Evolutionary conservation across 345 rosid species (phyloP).

Genomic region (Cardamine resedifolia): DNA sequence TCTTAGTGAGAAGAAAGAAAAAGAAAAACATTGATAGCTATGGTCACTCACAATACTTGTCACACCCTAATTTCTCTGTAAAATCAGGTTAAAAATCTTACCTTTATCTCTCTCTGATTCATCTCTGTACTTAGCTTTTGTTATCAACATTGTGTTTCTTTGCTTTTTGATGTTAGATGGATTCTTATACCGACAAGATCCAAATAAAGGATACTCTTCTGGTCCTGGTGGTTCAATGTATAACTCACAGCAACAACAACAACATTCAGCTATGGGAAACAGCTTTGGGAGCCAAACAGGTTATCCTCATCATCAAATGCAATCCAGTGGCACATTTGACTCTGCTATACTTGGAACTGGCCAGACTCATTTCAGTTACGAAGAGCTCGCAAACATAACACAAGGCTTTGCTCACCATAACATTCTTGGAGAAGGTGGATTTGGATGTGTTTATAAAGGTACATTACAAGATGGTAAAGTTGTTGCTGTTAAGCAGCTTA

Average conservation of each 20-base stretch:
- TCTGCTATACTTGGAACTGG: constrained; percentile 46
- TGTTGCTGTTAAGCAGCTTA: constrained; percentile 93
- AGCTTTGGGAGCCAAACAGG: constrained; percentile 53
- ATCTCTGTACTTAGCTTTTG: background rate
- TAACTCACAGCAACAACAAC: constrained; percentile 45
- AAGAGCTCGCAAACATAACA: constrained; percentile 78
- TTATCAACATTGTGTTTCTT: background rate
- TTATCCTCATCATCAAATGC: constrained; percentile 21
- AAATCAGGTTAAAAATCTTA: constrained; percentile 51
- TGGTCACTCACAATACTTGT: constrained; percentile 42
- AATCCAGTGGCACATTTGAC: constrained; percentile 46
- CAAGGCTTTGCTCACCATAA: constrained; percentile 66
- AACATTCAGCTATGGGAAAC: constrained; percentile 36
- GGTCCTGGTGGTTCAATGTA: constrained; percentile 40
- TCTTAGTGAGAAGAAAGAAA: constrained; percentile 44
- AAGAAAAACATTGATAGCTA: constrained; percentile 40
- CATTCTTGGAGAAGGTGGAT: constrained; percentile 92
- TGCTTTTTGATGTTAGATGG: constrained; percentile 48
- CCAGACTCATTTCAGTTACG: constrained; percentile 66
- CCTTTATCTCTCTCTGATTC: background rate
- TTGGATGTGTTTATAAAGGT: constrained; percentile 86
- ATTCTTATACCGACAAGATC: constrained; percentile 48
- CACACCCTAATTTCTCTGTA: constrained; percentile 47
- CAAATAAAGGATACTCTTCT: constrained; percentile 40
- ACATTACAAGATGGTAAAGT: constrained; percentile 49